These are phyloP conservation scores for Dorcoceras hygrometricum DNA, from an alignment of 257 asterid genomes.

Conservation along the genomic window DNA sequence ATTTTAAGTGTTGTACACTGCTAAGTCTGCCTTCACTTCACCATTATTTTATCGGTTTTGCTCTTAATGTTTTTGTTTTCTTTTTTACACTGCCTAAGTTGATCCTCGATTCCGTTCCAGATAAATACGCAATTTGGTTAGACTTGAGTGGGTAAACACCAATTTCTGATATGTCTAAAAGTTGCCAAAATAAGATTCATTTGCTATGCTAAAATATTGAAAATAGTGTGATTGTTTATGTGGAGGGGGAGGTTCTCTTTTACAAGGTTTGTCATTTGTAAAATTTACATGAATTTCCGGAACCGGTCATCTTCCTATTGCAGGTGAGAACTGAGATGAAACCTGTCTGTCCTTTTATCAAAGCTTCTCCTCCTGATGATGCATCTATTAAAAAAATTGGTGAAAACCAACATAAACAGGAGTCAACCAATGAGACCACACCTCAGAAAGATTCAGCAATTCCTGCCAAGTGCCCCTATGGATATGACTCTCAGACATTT, in stretches of 20 bases:
- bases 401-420: slow-evolving; percentile 61
- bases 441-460: slow-evolving; percentile 41
- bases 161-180: background rate
- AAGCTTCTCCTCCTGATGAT: slow-evolving; percentile 79
- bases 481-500: slow-evolving; percentile 79
- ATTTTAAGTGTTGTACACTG: background rate
- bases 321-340: slow-evolving; percentile 62
- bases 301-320: slow-evolving; percentile 18
- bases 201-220: background rate
- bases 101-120: background rate
- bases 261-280: slow-evolving; percentile 13
- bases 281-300: slow-evolving; percentile 5
- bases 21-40: background rate
- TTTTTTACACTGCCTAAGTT: too few species aligned
- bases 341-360: slow-evolving; percentile 85
- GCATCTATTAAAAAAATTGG: slow-evolving; percentile 50
- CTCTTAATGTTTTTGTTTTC: background rate
- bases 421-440: slow-evolving; percentile 35
- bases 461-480: slow-evolving; percentile 59
- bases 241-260: slow-evolving; percentile 1
- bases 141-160: background rate
- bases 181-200: background rate
- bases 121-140: background rate
- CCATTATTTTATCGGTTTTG: background rate
- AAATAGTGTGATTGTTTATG: background rate